Evolutionary conservation across 1,284 basidiomycete genomes (phyloP).

Genomic region (Pseudozyma sp.): DNA sequence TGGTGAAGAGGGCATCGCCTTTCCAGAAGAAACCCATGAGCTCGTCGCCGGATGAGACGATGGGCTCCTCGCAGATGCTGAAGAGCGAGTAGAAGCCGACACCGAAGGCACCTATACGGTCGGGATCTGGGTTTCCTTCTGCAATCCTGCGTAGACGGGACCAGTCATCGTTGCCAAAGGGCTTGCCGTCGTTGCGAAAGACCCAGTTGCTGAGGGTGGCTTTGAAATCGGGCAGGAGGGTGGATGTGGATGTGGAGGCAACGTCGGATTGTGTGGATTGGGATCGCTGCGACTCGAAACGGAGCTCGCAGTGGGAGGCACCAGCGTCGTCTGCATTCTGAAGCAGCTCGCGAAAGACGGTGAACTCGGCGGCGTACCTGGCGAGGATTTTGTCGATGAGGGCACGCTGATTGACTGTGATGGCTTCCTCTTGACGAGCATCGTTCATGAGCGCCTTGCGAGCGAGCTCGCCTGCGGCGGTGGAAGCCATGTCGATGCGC

Average conservation of each 20-base stretch:
- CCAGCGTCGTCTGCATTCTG: conserved; percentile 96
- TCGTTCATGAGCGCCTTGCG: conserved; percentile 57
- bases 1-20: conserved; percentile 64
- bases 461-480: conserved; percentile 37
- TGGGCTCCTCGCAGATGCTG: conserved; percentile 80
- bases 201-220: conserved; percentile 71
- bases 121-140: conserved; percentile 73
- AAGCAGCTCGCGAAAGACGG: conserved; percentile 88
- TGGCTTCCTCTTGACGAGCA: conserved; percentile 73
- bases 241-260: conserved; percentile 2
- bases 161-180: conserved; percentile 67
- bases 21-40: conserved; percentile 97
- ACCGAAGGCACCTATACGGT: conserved; percentile 71
- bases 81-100: conserved; percentile 73
- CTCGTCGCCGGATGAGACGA: conserved; percentile 86
- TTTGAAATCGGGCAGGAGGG: conserved; percentile 65
- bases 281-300: conserved; percentile 57
- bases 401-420: conserved; percentile 90
- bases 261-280: conserved; percentile 10
- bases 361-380: conserved; percentile 86
- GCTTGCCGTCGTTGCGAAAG: conserved; percentile 83
- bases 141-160: conserved; percentile 67
- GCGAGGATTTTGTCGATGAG: conserved; percentile 77
- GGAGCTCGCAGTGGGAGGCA: conserved; percentile 71
- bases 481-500: conserved; percentile 23